phyloP scores from a whole-genome alignment of 495 filamentous ascomycete species.

The Hypoxylon intermedium region DNA sequence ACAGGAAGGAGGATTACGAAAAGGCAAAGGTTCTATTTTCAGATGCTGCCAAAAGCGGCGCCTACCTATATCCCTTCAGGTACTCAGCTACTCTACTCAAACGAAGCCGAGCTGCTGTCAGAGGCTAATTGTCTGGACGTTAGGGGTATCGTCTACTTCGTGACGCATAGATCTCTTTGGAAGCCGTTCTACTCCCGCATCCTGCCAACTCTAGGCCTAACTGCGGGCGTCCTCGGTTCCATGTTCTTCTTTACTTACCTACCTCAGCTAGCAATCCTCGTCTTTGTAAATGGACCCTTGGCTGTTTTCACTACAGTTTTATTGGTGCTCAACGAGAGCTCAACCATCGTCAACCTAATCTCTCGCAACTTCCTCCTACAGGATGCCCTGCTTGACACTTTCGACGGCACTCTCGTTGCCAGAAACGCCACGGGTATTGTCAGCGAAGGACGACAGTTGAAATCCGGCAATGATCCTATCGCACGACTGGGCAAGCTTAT shows the following conservation, averaged over 20 bases:
- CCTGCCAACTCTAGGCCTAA: slow-evolving; percentile 71
- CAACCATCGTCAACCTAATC: slow-evolving; percentile 76
- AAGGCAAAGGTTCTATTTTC: slow-evolving; percentile 60
- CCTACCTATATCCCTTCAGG: slow-evolving; percentile 89
- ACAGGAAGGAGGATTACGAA: slow-evolving; percentile 63
- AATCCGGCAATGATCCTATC: slow-evolving; percentile 65
- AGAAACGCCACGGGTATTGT: slow-evolving; percentile 66
- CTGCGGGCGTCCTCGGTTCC: slow-evolving; percentile 65
- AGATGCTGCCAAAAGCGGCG: slow-evolving; percentile 71
- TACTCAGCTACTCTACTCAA: slow-evolving; percentile 42
- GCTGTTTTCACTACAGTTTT: slow-evolving; percentile 78
- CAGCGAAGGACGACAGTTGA: slow-evolving; percentile 73
- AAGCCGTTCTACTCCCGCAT: slow-evolving; percentile 75
- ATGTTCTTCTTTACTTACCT: slow-evolving; percentile 92
- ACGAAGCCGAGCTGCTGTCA: neutral
- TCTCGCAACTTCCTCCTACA: slow-evolving; percentile 78
- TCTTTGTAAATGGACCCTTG: slow-evolving; percentile 85
- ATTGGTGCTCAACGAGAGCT: slow-evolving; percentile 81
- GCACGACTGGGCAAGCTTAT: slow-evolving; percentile 75
- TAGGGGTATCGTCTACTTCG: slow-evolving; percentile 80
- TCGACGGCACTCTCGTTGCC: slow-evolving; percentile 79
- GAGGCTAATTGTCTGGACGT: slow-evolving; percentile 18
- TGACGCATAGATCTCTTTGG: slow-evolving; percentile 67
- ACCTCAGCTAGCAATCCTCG: slow-evolving; percentile 80
- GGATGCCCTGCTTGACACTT: slow-evolving; percentile 85